Conservation (phyloP, 2,329 filamentous ascomycete species). For the Aspergillus luchuensis region DNA sequence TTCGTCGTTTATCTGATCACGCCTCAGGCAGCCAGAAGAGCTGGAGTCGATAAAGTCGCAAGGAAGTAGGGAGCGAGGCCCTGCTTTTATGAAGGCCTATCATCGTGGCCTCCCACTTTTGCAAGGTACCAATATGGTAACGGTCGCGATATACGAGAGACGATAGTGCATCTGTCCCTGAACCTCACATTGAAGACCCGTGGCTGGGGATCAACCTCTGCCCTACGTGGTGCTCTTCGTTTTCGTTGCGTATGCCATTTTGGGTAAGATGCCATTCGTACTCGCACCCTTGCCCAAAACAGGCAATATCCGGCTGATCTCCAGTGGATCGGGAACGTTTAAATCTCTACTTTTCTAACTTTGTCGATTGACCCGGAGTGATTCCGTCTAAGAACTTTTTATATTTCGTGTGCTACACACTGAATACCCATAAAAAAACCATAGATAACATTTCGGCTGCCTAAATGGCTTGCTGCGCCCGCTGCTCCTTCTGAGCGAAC, state of each 20-base stretch:
- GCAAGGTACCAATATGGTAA: background rate
- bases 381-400: no score
- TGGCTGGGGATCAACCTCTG: background rate
- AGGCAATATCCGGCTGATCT: background rate
- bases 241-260: slow-evolving; percentile 5
- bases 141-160: slow-evolving; percentile 1
- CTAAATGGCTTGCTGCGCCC: background rate
- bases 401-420: background rate
- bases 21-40: slow-evolving; percentile 7
- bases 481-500: background rate
- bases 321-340: no score
- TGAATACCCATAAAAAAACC: background rate
- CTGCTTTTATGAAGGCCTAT: background rate
- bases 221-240: background rate
- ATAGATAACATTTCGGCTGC: no score
- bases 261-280: background rate
- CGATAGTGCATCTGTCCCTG: background rate
- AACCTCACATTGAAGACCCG: background rate
- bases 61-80: background rate
- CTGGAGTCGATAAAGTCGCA: background rate
- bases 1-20: slow-evolving; percentile 5
- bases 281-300: background rate
- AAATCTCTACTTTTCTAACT: no score
- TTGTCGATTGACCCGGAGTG: no score
- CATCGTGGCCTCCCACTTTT: background rate